These are phyloP conservation scores for Dictyostelium intermedium DNA, from an alignment of 78 protist genomes.

Conservation along the genomic window DNA sequence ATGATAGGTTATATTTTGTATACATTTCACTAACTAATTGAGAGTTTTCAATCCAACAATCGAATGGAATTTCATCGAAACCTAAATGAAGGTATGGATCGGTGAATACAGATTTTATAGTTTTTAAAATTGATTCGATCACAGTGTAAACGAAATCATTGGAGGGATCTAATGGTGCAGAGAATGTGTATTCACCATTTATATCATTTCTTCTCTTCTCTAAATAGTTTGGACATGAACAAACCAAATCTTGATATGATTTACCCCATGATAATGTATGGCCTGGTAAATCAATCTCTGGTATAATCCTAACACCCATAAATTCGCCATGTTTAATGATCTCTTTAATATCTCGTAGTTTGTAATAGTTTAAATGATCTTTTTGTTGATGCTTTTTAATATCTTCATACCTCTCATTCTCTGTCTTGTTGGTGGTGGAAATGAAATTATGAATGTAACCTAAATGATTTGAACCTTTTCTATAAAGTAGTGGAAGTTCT, in stretches of 20 bases:
- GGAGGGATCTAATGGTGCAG: constrained; percentile 47
- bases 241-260: neutral
- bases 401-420: neutral
- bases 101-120: neutral
- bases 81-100: constrained; percentile 69
- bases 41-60: constrained; percentile 46
- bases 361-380: neutral
- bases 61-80: constrained; percentile 40
- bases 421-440: neutral
- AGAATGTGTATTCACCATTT: constrained; percentile 24
- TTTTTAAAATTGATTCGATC: neutral
- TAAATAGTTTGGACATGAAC: constrained; percentile 21
- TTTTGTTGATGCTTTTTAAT: neutral
- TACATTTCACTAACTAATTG: neutral
- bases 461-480: constrained; percentile 36
- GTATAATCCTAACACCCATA: constrained; percentile 32
- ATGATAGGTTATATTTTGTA: neutral
- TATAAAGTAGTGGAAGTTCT: constrained; percentile 5
- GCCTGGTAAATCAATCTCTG: constrained; percentile 61
- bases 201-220: neutral
- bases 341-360: neutral
- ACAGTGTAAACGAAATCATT: neutral
- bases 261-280: constrained; percentile 75
- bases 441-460: constrained; percentile 53
- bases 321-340: constrained; percentile 3